Evolutionary conservation across 2,329 filamentous ascomycete genomes (phyloP), one percentile per base, ranked within the genome.

Genomic region (Trichoderma semiorbis): DNA sequence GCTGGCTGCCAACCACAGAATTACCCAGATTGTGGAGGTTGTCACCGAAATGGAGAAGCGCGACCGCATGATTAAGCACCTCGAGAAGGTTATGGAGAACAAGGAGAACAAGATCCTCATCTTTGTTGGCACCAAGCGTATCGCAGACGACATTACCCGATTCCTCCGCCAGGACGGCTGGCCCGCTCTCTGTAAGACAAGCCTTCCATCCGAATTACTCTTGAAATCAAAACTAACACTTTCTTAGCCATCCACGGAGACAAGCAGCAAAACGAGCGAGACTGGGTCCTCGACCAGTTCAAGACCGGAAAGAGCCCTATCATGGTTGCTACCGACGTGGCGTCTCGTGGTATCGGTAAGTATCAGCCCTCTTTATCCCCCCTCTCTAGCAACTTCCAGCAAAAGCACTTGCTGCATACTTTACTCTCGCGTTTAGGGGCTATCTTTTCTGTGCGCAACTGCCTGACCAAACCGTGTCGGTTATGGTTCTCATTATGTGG

Each of bases 331-430:
- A 99, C 96, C 77, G 96, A 98, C 81, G 96, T 99, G 85, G 96
- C 96, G 86, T 98, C 96, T 82, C 96, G 96, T 95, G 96, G 96
- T 94, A 98, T 99, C 86, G 96, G 96, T 98, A 97, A 97, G 94
- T 95, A 92, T 90, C 86, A 88, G 72, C 28, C 58, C 72, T 69
- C 66, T 85, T 85, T 85, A 83, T 83, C 80, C 78, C 76, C 74
- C 75, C 74, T 79, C 74, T 72, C 74, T 81, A 83, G 84, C 87
- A 86, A 86, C 84, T 85, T 86, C 86, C 86, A 87, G 88, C 85
- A 86, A 84, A 76, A 79, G 75, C 77, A 79, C 77, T 84, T 88
- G 86, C 87, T 89, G 90, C 94, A 67, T 67, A 90, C 92, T 95
- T 91, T 93, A 93, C 93, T 95, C 92, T 94, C 89, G 90, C 91